A percentile compares a stretch with the other conserved stretches of the same genome.
phyloP scores from a whole-genome alignment of 1,284 basidiomycete genomes.

The Leccinum subfulvum region DNA sequence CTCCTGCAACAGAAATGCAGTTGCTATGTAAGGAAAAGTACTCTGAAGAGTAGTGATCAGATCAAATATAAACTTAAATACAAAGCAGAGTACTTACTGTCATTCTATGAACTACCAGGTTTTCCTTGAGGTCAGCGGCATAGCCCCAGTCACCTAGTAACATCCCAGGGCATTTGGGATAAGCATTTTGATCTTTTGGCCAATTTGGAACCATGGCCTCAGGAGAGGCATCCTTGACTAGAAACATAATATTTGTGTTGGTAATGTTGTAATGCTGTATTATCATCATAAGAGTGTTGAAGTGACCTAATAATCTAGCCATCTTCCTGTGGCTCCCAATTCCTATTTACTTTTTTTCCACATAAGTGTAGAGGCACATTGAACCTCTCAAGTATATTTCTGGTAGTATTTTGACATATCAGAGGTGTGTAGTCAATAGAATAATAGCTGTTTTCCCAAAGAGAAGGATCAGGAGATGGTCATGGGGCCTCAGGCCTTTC shows the following conservation, averaged over 20 bases:
- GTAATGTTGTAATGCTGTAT: background rate
- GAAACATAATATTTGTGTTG: background rate
- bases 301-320: background rate
- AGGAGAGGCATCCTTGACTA: background rate
- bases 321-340: background rate
- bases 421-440: background rate
- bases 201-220: background rate
- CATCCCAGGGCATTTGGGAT: background rate
- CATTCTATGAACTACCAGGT: background rate
- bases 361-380: background rate
- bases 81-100: background rate
- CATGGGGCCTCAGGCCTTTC: background rate
- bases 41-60: background rate
- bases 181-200: background rate
- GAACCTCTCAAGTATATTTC: background rate
- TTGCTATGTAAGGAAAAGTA: background rate
- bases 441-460: background rate
- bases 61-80: background rate
- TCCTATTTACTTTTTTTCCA: too few species aligned
- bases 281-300: background rate
- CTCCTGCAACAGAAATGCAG: background rate
- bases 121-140: background rate
- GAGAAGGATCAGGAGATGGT: background rate
- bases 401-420: background rate
- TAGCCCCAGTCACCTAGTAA: background rate